phyloP scores from a whole-genome alignment of 345 rosid genomes.

The Eucalyptus leucophloia region DNA sequence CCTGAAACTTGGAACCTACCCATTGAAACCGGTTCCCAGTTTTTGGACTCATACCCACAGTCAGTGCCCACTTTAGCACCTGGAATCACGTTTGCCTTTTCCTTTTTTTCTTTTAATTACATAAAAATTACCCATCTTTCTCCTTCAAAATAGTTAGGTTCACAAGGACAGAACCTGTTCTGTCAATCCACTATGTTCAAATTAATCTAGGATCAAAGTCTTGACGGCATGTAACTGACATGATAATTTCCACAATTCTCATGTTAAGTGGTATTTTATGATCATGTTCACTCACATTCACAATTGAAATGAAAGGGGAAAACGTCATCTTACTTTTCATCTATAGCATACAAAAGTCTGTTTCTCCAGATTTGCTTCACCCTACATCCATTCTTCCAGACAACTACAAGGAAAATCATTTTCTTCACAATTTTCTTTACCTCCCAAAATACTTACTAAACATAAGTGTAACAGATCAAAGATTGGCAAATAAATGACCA shows the following conservation, averaged over 20 bases:
- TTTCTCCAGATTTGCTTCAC: neutral
- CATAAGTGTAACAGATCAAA: neutral
- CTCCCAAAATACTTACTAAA: neutral
- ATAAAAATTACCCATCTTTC: neutral
- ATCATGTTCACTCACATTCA: neutral
- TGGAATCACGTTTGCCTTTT: neutral
- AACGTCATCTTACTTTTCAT: neutral
- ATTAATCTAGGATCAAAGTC: neutral
- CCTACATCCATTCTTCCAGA: neutral
- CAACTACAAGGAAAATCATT: neutral
- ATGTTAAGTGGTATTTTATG: neutral
- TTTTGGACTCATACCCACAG: neutral
- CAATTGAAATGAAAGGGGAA: neutral
- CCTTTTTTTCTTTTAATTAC: neutral
- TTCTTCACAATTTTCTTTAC: neutral
- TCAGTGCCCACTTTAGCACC: neutral
- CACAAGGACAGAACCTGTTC: neutral
- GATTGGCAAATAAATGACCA: neutral
- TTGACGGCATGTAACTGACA: neutral
- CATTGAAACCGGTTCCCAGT: neutral
- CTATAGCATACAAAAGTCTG: neutral
- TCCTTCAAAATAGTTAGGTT: neutral
- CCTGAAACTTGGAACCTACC: neutral
- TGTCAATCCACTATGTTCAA: neutral
- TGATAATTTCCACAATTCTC: neutral